Evolutionary conservation across 257 asterid genomes (phyloP).

Genomic region (Misopates orontium): DNA sequence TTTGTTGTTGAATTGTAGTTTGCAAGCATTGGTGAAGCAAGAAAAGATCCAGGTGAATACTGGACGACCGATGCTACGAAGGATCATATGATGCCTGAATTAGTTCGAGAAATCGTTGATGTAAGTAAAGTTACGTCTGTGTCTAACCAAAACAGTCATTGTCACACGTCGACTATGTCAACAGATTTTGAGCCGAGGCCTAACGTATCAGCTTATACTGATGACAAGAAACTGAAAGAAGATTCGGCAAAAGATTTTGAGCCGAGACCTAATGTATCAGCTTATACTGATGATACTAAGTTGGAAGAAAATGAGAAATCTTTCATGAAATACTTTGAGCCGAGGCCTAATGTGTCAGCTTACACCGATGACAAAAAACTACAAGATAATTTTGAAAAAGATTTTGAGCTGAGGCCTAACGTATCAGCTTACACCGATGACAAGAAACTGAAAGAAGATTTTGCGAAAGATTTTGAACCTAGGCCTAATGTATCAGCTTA

Average conservation of each 20-base stretch:
- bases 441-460: background rate
- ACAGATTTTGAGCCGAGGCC: slow-evolving; percentile 31
- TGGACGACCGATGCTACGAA: no score
- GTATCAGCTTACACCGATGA: background rate
- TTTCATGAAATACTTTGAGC: slow-evolving; percentile 19
- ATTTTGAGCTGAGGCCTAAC: slow-evolving; percentile 31
- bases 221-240: background rate
- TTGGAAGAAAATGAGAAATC: background rate
- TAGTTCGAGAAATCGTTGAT: slow-evolving; percentile 13
- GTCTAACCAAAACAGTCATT: slow-evolving; percentile 9
- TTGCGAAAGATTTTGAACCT: slow-evolving; percentile 23
- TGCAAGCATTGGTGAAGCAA: no score
- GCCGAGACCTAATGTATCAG: slow-evolving; percentile 25
- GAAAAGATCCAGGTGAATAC: no score
- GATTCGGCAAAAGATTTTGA: slow-evolving; percentile 15
- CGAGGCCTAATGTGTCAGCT: slow-evolving; percentile 22
- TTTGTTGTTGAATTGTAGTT: no score
- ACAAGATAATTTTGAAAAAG: background rate
- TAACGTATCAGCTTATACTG: slow-evolving; percentile 12
- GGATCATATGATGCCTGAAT: slow-evolving; percentile 3
- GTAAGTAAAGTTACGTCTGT: slow-evolving; percentile 2
- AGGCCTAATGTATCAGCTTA: slow-evolving; percentile 26
- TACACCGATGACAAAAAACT: background rate
- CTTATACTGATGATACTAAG: background rate
- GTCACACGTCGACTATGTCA: slow-evolving; percentile 14